Evolutionary conservation across 1,139 yeast genomes (phyloP).

Genomic region (Kazachstania sp.): DNA sequence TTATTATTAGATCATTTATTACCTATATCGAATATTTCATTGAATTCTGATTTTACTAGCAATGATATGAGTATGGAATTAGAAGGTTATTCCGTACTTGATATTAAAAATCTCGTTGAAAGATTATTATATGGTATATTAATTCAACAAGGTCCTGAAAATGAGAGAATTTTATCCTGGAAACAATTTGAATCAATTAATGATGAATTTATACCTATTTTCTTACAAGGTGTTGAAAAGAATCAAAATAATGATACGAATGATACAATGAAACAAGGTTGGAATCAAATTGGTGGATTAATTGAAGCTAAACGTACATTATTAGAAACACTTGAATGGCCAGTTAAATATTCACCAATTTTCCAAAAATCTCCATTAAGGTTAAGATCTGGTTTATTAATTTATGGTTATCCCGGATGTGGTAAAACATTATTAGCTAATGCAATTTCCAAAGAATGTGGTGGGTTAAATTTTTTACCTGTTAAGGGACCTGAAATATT

Average conservation of each 20-base stretch:
- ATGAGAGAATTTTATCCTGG: slow-evolving; percentile 10
- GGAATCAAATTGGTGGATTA: slow-evolving; percentile 90
- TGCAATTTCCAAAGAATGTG: slow-evolving; percentile 92
- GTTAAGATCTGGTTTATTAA: slow-evolving; percentile 76
- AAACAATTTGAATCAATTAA: slow-evolving; percentile 49
- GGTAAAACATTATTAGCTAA: slow-evolving; percentile 91
- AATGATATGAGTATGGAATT: slow-evolving; percentile 71
- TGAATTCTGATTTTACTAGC: slow-evolving; percentile 41
- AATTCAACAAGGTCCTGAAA: slow-evolving; percentile 1
- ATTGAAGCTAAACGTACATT: slow-evolving; percentile 64
- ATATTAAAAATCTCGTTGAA: slow-evolving; percentile 63
- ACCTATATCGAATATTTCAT: slow-evolving; percentile 16
- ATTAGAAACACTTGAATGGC: slow-evolving; percentile 92
- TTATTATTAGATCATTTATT: slow-evolving; percentile 45
- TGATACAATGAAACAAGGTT: slow-evolving; percentile 22
- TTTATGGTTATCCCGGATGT: slow-evolving; percentile 97
- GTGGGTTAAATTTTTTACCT: slow-evolving; percentile 88
- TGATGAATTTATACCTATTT: slow-evolving; percentile 66
- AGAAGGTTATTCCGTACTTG: slow-evolving; percentile 86
- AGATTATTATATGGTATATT: slow-evolving; percentile 57
- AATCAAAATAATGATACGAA: slow-evolving; percentile 38
- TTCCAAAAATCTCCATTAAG: slow-evolving; percentile 82
- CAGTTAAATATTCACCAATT: slow-evolving; percentile 90
- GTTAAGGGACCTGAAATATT: slow-evolving; percentile 95
- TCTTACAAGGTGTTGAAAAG: slow-evolving; percentile 77